phyloP scores from a whole-genome alignment of 2,329 filamentous ascomycete genomes.

The Fusarium buharicum region DNA sequence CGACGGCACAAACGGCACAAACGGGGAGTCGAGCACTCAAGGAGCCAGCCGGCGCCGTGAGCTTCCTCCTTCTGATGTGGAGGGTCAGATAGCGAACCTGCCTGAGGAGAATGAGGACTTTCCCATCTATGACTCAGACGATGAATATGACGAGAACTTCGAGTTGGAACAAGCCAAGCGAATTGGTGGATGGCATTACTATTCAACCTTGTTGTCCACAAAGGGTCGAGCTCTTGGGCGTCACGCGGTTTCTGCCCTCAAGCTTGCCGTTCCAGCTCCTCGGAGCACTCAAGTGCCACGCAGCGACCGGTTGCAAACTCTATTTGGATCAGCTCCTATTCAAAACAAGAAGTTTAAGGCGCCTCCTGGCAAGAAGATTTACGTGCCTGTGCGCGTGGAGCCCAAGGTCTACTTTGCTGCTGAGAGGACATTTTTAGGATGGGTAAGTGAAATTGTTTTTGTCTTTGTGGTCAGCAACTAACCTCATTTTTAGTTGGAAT shows the following conservation, averaged over 20 bases:
- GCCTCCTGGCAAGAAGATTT: conserved; percentile 88
- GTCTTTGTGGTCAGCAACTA: neutral
- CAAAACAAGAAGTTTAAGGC: conserved; percentile 73
- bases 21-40: conserved; percentile 54
- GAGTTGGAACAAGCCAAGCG: conserved; percentile 80
- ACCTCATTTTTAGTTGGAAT: conserved; percentile 75
- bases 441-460: conserved; percentile 66
- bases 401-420: conserved; percentile 98
- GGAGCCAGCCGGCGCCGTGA: conserved; percentile 53
- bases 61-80: conserved; percentile 70
- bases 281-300: conserved; percentile 66
- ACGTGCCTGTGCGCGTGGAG: conserved; percentile 94
- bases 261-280: conserved; percentile 65
- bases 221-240: conserved; percentile 58
- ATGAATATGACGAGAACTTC: conserved; percentile 80
- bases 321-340: conserved; percentile 66
- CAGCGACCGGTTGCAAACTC: conserved; percentile 62
- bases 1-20: conserved; percentile 42
- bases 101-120: conserved; percentile 74
- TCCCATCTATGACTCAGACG: conserved; percentile 86
- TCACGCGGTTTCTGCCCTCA: conserved; percentile 57
- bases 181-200: conserved; percentile 81
- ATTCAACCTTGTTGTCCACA: conserved; percentile 65
- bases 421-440: conserved; percentile 94
- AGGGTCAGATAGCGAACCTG: conserved; percentile 80